These are phyloP conservation scores for Lepiota brunneoincarnata DNA, from an alignment of 768 basidiomycete species.

Conservation along the genomic window DNA sequence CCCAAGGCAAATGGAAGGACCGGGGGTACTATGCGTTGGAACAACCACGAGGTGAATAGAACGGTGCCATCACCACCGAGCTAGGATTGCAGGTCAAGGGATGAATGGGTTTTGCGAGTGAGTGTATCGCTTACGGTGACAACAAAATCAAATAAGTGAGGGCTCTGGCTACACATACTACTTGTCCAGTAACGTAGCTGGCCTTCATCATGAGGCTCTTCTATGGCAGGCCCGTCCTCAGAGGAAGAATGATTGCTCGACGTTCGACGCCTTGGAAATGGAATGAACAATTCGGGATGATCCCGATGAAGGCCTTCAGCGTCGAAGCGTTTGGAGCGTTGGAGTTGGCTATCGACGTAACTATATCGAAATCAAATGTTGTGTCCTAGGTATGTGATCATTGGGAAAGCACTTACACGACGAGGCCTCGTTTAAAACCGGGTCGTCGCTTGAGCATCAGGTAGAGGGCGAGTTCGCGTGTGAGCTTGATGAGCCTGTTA, in stretches of 20 bases:
- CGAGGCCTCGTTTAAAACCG: constrained; percentile 69
- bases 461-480: constrained; percentile 90
- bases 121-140: constrained; percentile 68
- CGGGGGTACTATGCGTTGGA: constrained; percentile 98
- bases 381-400: neutral
- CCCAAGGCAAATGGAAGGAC: constrained; percentile 96
- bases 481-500: constrained; percentile 93
- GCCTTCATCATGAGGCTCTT: constrained; percentile 64
- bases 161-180: constrained; percentile 88
- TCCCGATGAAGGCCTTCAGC: constrained; percentile 84
- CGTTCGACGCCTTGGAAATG: constrained; percentile 71
- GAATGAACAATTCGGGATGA: constrained; percentile 84
- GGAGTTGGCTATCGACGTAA: constrained; percentile 93
- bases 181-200: constrained; percentile 97
- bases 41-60: constrained; percentile 98
- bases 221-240: constrained; percentile 27
- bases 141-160: constrained; percentile 97
- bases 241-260: constrained; percentile 65
- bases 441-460: constrained; percentile 85
- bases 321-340: constrained; percentile 89
- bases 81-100: constrained; percentile 37
- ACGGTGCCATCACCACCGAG: constrained; percentile 98
- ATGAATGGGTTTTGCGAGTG: neutral
- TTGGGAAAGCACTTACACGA: constrained; percentile 56
- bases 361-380: constrained; percentile 33